Percentiles rank a stretch among this genome's conserved stretches.
These are phyloP conservation scores for Boletus rubropictus DNA, from an alignment of 768 basidiomycete species.

Conservation along the genomic window DNA sequence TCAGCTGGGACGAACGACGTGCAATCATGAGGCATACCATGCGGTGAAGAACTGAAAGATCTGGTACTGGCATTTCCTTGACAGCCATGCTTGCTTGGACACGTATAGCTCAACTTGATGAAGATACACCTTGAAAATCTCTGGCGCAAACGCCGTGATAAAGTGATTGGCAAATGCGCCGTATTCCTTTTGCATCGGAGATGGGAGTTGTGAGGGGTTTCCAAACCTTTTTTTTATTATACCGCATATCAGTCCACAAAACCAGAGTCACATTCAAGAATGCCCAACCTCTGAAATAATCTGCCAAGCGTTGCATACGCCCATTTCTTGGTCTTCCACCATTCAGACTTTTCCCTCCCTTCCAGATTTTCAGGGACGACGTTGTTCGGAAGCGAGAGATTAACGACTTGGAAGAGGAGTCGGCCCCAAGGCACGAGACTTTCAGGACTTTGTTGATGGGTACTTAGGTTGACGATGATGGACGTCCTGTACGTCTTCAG, in stretches of 20 bases:
- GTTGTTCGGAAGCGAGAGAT: slow-evolving; percentile 58
- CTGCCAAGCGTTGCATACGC: slow-evolving; percentile 75
- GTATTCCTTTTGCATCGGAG: slow-evolving; percentile 64
- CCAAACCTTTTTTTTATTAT: slow-evolving; percentile 54
- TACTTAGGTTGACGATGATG: slow-evolving; percentile 66
- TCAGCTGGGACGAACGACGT: slow-evolving; percentile 8
- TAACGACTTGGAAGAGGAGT: slow-evolving; percentile 75
- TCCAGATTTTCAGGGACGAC: slow-evolving; percentile 68
- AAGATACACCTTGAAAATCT: slow-evolving; percentile 79
- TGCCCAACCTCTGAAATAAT: slow-evolving; percentile 62
- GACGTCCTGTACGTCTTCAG: slow-evolving; percentile 83
- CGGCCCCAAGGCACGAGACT: slow-evolving; percentile 85
- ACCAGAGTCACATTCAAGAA: not conserved
- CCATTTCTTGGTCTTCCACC: slow-evolving; percentile 96
- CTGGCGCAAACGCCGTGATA: slow-evolving; percentile 72
- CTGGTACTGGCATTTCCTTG: slow-evolving; percentile 77
- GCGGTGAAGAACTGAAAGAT: slow-evolving; percentile 84
- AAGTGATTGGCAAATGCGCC: slow-evolving; percentile 71
- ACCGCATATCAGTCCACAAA: slow-evolving; percentile 6
- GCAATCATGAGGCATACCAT: slow-evolving; percentile 49
- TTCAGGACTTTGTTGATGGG: slow-evolving; percentile 68
- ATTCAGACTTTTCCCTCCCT: slow-evolving; percentile 70
- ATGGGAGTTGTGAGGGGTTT: slow-evolving; percentile 81
- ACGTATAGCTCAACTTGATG: slow-evolving; percentile 60
- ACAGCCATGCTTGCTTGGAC: slow-evolving; percentile 71